Conservation (phyloP, 257 asterid genomes). For the Plectranthus barbatus region DNA sequence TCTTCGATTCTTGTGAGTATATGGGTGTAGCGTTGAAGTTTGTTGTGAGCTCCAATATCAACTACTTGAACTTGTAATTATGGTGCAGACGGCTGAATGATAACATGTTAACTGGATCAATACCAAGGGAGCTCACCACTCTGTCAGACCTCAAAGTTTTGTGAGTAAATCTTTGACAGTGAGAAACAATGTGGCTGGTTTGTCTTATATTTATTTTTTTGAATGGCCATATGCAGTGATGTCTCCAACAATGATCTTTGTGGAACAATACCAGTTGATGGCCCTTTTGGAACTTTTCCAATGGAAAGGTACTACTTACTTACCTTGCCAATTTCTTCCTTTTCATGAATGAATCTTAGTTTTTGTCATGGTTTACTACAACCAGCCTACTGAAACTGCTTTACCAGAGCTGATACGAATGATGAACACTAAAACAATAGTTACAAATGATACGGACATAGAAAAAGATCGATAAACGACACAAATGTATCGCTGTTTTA, state of each 20-base stretch:
- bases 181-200: too few species aligned
- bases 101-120: conserved; percentile 73
- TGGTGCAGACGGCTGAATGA: conserved; percentile 54
- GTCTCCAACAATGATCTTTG: conserved; percentile 71
- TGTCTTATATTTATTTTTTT: neutral
- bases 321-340: neutral
- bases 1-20: conserved; percentile 70
- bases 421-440: too few species aligned
- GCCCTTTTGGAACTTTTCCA: conserved; percentile 62
- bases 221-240: conserved; percentile 56
- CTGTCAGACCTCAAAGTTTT: conserved; percentile 61
- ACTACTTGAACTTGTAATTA: neutral
- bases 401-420: too few species aligned
- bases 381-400: too few species aligned
- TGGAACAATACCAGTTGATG: conserved; percentile 90
- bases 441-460: too few species aligned
- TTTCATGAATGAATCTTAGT: too few species aligned
- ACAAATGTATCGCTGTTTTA: too few species aligned
- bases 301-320: conserved; percentile 68
- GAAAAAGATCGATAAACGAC: too few species aligned
- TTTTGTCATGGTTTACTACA: neutral
- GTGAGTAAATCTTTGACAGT: conserved; percentile 53
- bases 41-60: neutral
- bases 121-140: conserved; percentile 78
- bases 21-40: neutral